Percentiles rank a stretch among this genome's conserved stretches.
Evolutionary conservation across 225 moss, liverwort and hornwort species (phyloP).

Genomic region (Anthoceros angustus): DNA sequence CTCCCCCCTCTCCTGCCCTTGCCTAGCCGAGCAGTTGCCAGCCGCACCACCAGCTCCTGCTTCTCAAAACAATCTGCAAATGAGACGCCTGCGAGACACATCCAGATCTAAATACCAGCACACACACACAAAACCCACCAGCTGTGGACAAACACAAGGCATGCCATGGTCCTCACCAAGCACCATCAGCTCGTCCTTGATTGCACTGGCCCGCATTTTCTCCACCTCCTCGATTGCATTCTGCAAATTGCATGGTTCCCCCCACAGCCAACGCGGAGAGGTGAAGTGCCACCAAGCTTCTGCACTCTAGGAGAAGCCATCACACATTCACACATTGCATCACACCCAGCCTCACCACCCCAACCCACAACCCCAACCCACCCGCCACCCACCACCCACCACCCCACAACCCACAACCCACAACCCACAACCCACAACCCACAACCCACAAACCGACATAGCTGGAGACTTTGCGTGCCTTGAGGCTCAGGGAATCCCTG

Average conservation of each 20-base stretch:
- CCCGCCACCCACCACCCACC: too few relatives aligned
- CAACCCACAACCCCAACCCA: too few relatives aligned
- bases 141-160: background rate
- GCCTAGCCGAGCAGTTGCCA: constrained; percentile 30
- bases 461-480: background rate
- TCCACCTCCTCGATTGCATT: constrained; percentile 28
- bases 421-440: too few relatives aligned
- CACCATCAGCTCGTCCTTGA: constrained; percentile 38
- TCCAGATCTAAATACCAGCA: background rate
- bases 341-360: too few relatives aligned
- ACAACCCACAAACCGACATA: too few relatives aligned
- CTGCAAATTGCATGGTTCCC: constrained; percentile 13
- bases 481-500: background rate
- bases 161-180: constrained; percentile 17
- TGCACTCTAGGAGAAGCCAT: too few relatives aligned
- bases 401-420: too few relatives aligned
- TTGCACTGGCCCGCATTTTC: constrained; percentile 35
- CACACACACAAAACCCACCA: background rate
- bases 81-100: constrained; percentile 41
- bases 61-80: constrained; percentile 89
- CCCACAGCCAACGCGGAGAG: too few relatives aligned
- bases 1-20: constrained; percentile 5
- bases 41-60: constrained; percentile 66
- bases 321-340: too few relatives aligned
- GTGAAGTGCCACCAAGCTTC: too few relatives aligned